phyloP scores from a whole-genome alignment of 179 eudicot species.

The Beta lomatogona region DNA sequence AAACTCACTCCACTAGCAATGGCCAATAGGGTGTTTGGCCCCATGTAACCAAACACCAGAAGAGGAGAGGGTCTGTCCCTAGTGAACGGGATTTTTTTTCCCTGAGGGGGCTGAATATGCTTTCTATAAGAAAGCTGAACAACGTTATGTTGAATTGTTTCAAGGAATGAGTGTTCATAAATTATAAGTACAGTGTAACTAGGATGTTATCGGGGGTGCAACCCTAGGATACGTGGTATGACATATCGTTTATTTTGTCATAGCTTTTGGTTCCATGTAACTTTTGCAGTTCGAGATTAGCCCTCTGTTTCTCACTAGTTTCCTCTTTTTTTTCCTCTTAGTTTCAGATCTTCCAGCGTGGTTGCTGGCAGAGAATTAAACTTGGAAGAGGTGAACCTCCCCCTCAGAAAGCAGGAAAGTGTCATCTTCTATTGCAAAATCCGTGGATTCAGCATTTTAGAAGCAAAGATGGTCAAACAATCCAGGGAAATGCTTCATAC shows the following conservation, averaged over 20 bases:
- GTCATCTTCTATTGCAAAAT: slow-evolving; percentile 36
- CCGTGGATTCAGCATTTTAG: slow-evolving; percentile 68
- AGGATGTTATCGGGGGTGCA: too few species aligned
- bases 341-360: slow-evolving; percentile 63
- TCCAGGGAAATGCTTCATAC: slow-evolving; percentile 26
- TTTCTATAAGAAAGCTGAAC: background rate
- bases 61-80: background rate
- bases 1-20: too few species aligned
- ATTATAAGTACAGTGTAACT: too few species aligned
- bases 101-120: background rate
- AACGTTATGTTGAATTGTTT: background rate
- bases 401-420: slow-evolving; percentile 34
- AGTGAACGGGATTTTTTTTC: background rate
- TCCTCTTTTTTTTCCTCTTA: slow-evolving; percentile 23
- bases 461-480: slow-evolving; percentile 27
- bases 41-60: too few species aligned
- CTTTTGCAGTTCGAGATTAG: background rate
- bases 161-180: too few species aligned
- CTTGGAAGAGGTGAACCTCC: slow-evolving; percentile 44
- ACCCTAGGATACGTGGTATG: background rate
- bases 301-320: slow-evolving; percentile 1
- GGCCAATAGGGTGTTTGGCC: too few species aligned
- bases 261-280: too few species aligned
- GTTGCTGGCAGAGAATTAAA: slow-evolving; percentile 57
- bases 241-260: too few species aligned